A percentile compares a stretch with the other conserved stretches of the same genome.
Evolutionary conservation across 495 filamentous ascomycete genomes (phyloP).

Genomic region (Xylaria curta): DNA sequence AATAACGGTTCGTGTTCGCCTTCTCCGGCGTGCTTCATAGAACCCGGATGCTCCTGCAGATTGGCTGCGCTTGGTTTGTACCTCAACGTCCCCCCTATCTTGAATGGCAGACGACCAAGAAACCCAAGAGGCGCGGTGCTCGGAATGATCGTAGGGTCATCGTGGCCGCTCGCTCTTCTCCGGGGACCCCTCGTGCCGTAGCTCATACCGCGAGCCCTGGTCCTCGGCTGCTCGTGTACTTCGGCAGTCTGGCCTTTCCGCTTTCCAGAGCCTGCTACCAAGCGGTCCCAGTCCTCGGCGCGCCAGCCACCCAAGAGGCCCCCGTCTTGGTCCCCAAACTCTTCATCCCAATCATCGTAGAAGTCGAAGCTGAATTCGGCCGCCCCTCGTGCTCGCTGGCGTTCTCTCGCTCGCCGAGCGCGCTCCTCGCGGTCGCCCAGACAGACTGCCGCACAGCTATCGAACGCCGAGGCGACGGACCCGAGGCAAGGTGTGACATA

Average conservation of each 20-base stretch:
- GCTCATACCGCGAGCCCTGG: slow-evolving; percentile 80
- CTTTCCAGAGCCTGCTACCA: slow-evolving; percentile 77
- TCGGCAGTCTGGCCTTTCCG: slow-evolving; percentile 48
- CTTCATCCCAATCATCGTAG: slow-evolving; percentile 97
- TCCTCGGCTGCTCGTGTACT: slow-evolving; percentile 67
- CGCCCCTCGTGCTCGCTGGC: slow-evolving; percentile 63
- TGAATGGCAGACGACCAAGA: slow-evolving; percentile 81
- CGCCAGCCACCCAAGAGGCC: slow-evolving; percentile 71
- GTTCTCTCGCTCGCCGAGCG: slow-evolving; percentile 65
- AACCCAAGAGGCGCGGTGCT: slow-evolving; percentile 87
- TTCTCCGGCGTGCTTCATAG: slow-evolving; percentile 43
- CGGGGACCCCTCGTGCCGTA: slow-evolving; percentile 75
- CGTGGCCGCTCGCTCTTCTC: slow-evolving; percentile 71
- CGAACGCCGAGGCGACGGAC: slow-evolving; percentile 67
- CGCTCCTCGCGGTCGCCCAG: slow-evolving; percentile 77
- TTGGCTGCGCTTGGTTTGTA: slow-evolving; percentile 93
- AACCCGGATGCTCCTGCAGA: slow-evolving; percentile 83
- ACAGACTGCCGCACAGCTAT: slow-evolving; percentile 74
- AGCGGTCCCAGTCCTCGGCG: slow-evolving; percentile 85
- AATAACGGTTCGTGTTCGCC: slow-evolving; percentile 78
- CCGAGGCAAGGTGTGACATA: slow-evolving; percentile 85
- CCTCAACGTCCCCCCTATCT: slow-evolving; percentile 78
- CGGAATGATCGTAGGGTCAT: slow-evolving; percentile 91
- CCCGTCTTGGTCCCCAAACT: slow-evolving; percentile 64
- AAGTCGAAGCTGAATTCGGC: slow-evolving; percentile 93